Conservation (phyloP, 257 asterid genomes). For the Solanum sejunctum region DNA sequence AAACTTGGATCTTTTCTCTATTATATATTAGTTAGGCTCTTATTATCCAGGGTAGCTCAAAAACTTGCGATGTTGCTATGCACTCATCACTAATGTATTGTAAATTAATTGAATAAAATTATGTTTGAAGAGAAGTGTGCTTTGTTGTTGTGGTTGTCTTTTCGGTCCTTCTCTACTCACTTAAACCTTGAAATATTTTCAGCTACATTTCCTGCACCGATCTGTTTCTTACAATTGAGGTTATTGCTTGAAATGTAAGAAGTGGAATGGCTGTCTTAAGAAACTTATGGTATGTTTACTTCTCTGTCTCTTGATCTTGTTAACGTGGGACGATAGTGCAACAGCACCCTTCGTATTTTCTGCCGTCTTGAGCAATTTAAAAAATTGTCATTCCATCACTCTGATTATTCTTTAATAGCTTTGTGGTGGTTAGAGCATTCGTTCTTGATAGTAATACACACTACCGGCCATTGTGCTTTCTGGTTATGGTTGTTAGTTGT, state of each 20-base stretch:
- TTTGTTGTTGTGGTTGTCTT: background rate
- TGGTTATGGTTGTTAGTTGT: background rate
- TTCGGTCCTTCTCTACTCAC: background rate
- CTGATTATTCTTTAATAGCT: background rate
- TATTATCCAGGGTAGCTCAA: background rate
- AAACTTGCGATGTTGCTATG: background rate
- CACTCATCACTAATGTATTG: background rate
- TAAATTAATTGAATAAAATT: background rate
- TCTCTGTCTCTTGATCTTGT: background rate
- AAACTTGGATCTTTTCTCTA: background rate
- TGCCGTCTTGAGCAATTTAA: background rate
- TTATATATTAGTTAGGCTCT: background rate
- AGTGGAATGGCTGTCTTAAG: background rate
- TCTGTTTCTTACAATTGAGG: background rate
- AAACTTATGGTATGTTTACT: background rate
- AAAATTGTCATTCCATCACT: background rate
- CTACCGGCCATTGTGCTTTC: background rate
- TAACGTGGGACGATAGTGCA: background rate
- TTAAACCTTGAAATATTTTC: background rate
- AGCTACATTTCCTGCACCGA: background rate
- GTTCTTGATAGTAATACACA: background rate
- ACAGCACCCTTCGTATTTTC: background rate
- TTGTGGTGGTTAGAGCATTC: background rate
- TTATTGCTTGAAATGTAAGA: background rate
- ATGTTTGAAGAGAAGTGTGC: background rate